These are phyloP conservation scores for Hyphodiscus sp. DNA, from an alignment of 2,329 filamentous ascomycete genomes.

Conservation along the genomic window DNA sequence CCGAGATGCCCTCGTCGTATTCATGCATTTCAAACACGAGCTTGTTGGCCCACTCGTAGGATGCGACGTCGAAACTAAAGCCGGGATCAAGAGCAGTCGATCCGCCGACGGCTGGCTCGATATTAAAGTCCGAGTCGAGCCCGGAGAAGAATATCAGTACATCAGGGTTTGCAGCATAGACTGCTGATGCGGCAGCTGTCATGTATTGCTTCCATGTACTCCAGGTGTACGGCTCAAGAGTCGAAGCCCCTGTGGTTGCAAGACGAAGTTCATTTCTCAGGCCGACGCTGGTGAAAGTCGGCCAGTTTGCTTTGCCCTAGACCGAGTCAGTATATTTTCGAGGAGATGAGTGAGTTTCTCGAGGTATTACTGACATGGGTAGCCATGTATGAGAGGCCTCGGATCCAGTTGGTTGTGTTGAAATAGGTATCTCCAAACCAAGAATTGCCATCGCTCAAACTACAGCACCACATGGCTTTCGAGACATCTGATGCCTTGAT, in stretches of 20 bases:
- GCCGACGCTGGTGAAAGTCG: constrained; percentile 14
- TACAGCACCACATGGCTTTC: too few species aligned
- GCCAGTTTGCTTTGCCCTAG: constrained; percentile 18
- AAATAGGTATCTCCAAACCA: constrained; percentile 60
- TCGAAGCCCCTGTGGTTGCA: constrained; percentile 13
- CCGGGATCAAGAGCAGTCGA: constrained; percentile 11
- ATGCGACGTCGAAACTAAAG: constrained; percentile 29
- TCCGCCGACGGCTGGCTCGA: constrained; percentile 14
- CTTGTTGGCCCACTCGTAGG: constrained; percentile 37
- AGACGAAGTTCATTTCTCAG: constrained; percentile 37
- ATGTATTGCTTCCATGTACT: constrained; percentile 38
- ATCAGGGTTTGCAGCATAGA: constrained; percentile 37
- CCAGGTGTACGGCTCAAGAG: constrained; percentile 36
- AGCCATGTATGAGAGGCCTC: constrained; percentile 55
- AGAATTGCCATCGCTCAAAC: too few species aligned
- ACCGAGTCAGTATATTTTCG: too few species aligned
- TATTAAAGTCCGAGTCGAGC: constrained; percentile 36
- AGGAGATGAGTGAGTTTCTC: too few species aligned
- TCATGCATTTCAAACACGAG: constrained; percentile 43
- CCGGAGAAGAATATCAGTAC: constrained; percentile 43
- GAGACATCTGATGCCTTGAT: too few species aligned
- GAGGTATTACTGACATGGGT: constrained; percentile 40
- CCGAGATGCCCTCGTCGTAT: constrained; percentile 30
- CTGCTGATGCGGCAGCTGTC: constrained; percentile 33
- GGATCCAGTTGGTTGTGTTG: constrained; percentile 50